Conservation (phyloP, 495 filamentous ascomycete genomes). For the Penicillium paradoxum region DNA sequence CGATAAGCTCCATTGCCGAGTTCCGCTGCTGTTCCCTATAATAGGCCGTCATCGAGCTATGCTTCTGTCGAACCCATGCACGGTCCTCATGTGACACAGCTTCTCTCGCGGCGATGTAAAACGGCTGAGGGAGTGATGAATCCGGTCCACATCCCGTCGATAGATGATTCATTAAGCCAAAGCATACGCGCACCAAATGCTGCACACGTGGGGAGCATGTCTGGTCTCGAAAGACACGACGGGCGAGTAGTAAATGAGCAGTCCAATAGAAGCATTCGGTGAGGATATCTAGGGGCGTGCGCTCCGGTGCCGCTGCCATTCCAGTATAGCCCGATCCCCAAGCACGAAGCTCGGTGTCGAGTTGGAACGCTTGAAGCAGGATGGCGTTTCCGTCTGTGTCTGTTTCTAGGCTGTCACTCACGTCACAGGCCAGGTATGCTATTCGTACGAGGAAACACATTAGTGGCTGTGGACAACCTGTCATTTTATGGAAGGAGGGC, state of each 20-base stretch:
- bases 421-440: constrained; percentile 23
- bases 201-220: constrained; percentile 23
- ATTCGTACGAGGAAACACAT: constrained; percentile 26
- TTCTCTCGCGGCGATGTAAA: constrained; percentile 26
- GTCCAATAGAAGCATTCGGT: constrained; percentile 31
- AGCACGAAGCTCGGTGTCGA: constrained; percentile 22
- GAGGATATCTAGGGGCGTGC: constrained; percentile 21
- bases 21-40: constrained; percentile 28
- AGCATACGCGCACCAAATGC: constrained; percentile 23
- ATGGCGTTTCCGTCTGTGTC: neutral
- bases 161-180: constrained; percentile 24
- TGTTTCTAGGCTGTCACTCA: constrained; percentile 11
- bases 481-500: constrained; percentile 30
- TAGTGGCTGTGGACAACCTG: constrained; percentile 26
- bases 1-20: constrained; percentile 23
- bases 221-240: constrained; percentile 22
- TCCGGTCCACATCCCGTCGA: constrained; percentile 26
- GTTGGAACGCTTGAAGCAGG: constrained; percentile 9
- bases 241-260: constrained; percentile 25
- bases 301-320: neutral
- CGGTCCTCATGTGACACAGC: constrained; percentile 19
- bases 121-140: constrained; percentile 25
- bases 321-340: constrained; percentile 13
- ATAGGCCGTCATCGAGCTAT: constrained; percentile 27
- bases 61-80: constrained; percentile 22